Evolutionary conservation across 352 stramenopile genomes (phyloP).

Genomic region (Phytophthora vignae): DNA sequence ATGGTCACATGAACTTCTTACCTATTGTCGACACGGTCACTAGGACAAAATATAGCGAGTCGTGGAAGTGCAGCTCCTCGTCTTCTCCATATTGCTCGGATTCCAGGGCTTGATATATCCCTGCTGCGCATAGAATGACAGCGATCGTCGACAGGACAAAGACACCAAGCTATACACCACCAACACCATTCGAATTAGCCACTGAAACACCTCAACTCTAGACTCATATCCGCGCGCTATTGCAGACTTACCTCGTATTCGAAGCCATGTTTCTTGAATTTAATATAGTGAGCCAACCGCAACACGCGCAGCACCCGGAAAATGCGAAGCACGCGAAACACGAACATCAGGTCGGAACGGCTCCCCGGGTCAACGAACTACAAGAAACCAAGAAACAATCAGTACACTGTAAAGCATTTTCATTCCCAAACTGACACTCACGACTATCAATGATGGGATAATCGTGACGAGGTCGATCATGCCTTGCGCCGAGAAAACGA

Average conservation of each 20-base stretch:
- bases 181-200: background rate
- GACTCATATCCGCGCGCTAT: background rate
- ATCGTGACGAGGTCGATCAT: slow-evolving; percentile 81
- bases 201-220: too few species aligned
- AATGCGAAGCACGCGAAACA: slow-evolving; percentile 76
- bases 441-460: slow-evolving; percentile 68
- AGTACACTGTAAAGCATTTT: background rate
- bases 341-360: slow-evolving; percentile 62
- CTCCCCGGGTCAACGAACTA: slow-evolving; percentile 58
- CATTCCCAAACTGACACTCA: slow-evolving; percentile 14
- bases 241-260: slow-evolving; percentile 66
- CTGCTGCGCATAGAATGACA: slow-evolving; percentile 69
- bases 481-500: slow-evolving; percentile 59
- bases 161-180: slow-evolving; percentile 50
- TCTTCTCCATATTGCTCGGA: slow-evolving; percentile 44
- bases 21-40: slow-evolving; percentile 79
- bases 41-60: slow-evolving; percentile 79
- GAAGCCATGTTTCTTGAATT: slow-evolving; percentile 72
- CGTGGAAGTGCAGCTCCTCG: slow-evolving; percentile 57
- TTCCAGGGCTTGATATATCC: slow-evolving; percentile 74
- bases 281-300: slow-evolving; percentile 62
- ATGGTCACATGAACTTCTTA: slow-evolving; percentile 17
- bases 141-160: slow-evolving; percentile 74
- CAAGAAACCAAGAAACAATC: background rate
- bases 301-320: slow-evolving; percentile 73